Evolutionary conservation across 1,284 basidiomycete genomes (phyloP).

Genomic region (Thecaphora thlaspeos): DNA sequence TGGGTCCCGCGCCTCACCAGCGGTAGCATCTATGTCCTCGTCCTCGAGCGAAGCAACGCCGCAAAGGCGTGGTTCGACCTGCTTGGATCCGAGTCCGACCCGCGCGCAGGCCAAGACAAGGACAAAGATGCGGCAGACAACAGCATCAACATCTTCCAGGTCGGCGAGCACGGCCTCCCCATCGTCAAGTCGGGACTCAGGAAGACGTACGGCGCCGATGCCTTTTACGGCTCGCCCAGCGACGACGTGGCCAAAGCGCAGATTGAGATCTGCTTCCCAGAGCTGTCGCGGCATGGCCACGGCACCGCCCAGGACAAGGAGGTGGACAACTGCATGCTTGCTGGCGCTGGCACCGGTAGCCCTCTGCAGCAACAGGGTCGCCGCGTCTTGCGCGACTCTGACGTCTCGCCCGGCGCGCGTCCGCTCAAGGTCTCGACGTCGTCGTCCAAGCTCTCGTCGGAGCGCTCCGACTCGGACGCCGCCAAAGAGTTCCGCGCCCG

Average conservation of each 20-base stretch:
- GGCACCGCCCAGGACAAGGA: not conserved
- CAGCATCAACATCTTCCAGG: not conserved
- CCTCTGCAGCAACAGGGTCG: slow-evolving; percentile 2
- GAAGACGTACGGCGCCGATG: slow-evolving; percentile 15
- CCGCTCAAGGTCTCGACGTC: not conserved
- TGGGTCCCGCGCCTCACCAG: slow-evolving; percentile 35
- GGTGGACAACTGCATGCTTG: not conserved
- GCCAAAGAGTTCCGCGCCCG: slow-evolving; percentile 68
- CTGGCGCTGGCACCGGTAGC: not conserved
- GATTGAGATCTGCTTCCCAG: slow-evolving; percentile 33
- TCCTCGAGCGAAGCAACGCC: slow-evolving; percentile 19
- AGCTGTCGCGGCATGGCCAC: not conserved
- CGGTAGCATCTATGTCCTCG: slow-evolving; percentile 15
- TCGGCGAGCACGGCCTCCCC: slow-evolving; percentile 7
- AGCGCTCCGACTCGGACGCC: slow-evolving; percentile 4
- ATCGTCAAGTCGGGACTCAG: slow-evolving; percentile 3
- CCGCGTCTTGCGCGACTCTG: not conserved
- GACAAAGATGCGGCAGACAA: slow-evolving; percentile 1
- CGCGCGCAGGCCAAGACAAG: not conserved
- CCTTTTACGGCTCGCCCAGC: slow-evolving; percentile 31
- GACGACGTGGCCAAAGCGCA: slow-evolving; percentile 18
- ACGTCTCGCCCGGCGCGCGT: slow-evolving; percentile 2
- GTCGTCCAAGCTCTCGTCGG: slow-evolving; percentile 10
- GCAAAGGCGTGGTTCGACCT: slow-evolving; percentile 12
- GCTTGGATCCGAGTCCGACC: slow-evolving; percentile 5